These are phyloP conservation scores for Paracoccidioides lutzii DNA, from an alignment of 2,329 filamentous ascomycete species.

Conservation along the genomic window DNA sequence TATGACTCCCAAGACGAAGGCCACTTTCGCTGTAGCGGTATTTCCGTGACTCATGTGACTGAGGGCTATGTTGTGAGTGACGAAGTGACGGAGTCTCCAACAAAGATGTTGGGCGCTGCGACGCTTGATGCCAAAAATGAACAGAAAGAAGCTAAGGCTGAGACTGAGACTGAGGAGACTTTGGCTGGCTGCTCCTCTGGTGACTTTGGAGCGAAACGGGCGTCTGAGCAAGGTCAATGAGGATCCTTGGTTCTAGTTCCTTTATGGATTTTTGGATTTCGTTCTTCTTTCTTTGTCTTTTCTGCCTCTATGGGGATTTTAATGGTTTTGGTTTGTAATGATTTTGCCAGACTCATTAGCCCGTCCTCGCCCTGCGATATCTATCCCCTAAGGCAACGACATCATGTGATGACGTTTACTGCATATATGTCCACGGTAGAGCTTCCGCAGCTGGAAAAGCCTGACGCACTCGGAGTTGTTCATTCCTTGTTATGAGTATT, in stretches of 20 bases:
- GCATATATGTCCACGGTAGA: too few relatives aligned
- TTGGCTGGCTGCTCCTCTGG: not conserved
- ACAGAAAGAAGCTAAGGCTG: not conserved
- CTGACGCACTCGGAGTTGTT: too few relatives aligned
- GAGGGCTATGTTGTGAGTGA: not conserved
- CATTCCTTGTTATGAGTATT: too few relatives aligned
- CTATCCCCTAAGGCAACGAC: too few relatives aligned
- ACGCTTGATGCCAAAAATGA: too few relatives aligned
- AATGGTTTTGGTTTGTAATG: too few relatives aligned
- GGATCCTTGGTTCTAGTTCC: not conserved
- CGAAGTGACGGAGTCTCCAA: not conserved
- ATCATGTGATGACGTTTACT: too few relatives aligned
- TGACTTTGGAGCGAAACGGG: not conserved
- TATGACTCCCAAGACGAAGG: slow-evolving; percentile 7
- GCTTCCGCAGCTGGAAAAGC: too few relatives aligned
- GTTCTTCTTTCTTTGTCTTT: not conserved
- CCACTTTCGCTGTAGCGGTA: not conserved
- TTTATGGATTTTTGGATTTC: not conserved
- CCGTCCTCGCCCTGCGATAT: too few relatives aligned
- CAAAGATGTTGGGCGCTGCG: not conserved
- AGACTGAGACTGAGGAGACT: not conserved
- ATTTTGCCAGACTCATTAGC: too few relatives aligned
- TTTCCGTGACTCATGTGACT: not conserved
- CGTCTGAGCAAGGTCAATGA: not conserved
- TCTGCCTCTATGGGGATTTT: too few relatives aligned